Base-by-base conservation (phyloP, 2,329 filamentous ascomycete species). In the Dothistroma septosporum region DNA sequence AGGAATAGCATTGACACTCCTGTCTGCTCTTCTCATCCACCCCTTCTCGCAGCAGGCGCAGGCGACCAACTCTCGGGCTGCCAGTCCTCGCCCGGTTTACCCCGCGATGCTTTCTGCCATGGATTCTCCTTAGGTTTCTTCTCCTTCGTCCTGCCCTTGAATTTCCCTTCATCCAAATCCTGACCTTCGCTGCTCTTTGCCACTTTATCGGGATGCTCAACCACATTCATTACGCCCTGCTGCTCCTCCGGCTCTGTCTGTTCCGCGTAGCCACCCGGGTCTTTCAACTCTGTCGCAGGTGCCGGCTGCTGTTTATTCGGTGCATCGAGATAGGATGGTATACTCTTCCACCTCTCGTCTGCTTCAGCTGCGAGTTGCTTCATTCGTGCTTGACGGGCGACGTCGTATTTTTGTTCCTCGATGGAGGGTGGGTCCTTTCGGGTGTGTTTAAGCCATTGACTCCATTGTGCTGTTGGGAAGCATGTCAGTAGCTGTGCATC, bases 381-480 rank as follows among this genome's bases (percentile, higher is more conserved):
- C 68, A 87, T 81, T 60, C 79, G 79, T n/a, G 76, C 74, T 70
- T 85, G 84, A 31, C 85, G 78, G 35, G 79, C 66, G 50, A 86
- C 64, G 61, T 88, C 85, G 52, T 79, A 75, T 62, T 80, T 79
- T 68, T 87, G 85, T 73, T 88, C 85, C 66, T 80, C 70, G 54
- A 87, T 70, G 1, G 79, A 78, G 0, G 85, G 85, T 2, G 85
- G 76, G 16, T 82, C 76, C 55, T 75, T 68, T 49, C 85, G 83
- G 10, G 85, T 84, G 66, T 87, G 80, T 68, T 85, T 83, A 28
- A 88, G 82, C 85, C 85, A 88, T 76, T 87, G 85, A 69, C 86
- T 83, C 85, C 85, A 88, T 80, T 85, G 83, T 56, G 85, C 82
- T 85, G 71, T 37, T 0, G 12, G 4, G 22, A 19, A 19, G 5